Base-by-base conservation (phyloP, 1,284 basidiomycete genomes). In the Limonomyces culmigenus region DNA sequence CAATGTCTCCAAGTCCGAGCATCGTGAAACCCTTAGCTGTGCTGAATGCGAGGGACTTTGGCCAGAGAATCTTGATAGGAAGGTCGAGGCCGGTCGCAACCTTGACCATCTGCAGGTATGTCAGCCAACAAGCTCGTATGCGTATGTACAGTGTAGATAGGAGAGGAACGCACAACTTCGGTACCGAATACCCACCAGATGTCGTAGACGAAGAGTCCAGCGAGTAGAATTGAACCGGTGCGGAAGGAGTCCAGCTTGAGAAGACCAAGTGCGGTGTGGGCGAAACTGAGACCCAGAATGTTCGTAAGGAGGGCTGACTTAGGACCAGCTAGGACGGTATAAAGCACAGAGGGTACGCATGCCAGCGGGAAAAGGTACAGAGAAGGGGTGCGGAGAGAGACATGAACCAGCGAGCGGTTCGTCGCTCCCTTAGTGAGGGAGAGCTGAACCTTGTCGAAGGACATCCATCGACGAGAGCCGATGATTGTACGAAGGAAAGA, bases 41-140 rank as follows among this genome's bases (percentile, higher is more conserved):
- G 8, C 4, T 16, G 23, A 79, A 71, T n/a, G 47, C 48, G 39
- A 74, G 43, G 1, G 77, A 76, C 47, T 85, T 87, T 0, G 87
- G 78, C 68, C 83, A 91, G 27, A 91, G 62, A 25, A 93, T 60
- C 56, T 93, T 93, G 59, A 93, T 95, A 11, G 93, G 93, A n/a
- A 81, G 75, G 47, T 97, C 91, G 39, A 97, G 72, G 38, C 70
- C 77, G 23, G 81, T 91, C 1, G 93, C 93, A 1, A 97, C 93
- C 44, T 78, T 77, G 20, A 92, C 79, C 89, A 93, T 92, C 74
- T 85, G 42, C 15, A 27, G 5, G n/a, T 27, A 38, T 41, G 8
- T 40, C 38, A 17, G 30, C 35, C 18, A 8, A 39, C 15, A 38
- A 34, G 6, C 13, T 6, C 2, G 35, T 15, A 12, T 21, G 11